Percentiles rank a stretch among this genome's conserved stretches.
Evolutionary conservation across 352 stramenopile genomes (phyloP).

Genomic region (Discostella stelligera): DNA sequence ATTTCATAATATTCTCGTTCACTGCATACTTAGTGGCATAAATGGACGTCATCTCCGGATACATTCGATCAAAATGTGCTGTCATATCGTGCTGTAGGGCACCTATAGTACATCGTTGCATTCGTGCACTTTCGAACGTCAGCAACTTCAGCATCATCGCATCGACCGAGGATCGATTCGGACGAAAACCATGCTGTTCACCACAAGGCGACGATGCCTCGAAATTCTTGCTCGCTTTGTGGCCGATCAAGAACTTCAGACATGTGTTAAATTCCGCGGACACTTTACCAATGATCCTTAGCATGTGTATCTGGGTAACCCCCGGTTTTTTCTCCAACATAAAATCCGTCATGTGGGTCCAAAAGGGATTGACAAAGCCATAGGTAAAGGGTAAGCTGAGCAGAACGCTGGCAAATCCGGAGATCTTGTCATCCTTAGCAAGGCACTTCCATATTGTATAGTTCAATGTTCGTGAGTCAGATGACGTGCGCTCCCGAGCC

Average conservation of each 20-base stretch:
- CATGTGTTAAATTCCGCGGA: not conserved
- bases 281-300: too few species aligned
- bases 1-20: slow-evolving; percentile 1
- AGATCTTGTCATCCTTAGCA: not conserved
- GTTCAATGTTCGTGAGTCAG: not conserved
- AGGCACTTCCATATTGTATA: not conserved
- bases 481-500: not conserved
- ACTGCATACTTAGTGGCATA: slow-evolving; percentile 5
- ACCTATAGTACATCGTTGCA: not conserved
- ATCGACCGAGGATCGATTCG: not conserved
- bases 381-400: slow-evolving; percentile 12
- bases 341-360: too few species aligned
- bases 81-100: not conserved
- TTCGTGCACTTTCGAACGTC: slow-evolving; percentile 7
- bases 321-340: too few species aligned
- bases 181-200: slow-evolving; percentile 14
- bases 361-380: too few species aligned
- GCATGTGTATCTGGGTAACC: too few species aligned
- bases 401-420: not conserved
- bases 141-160: slow-evolving; percentile 9
- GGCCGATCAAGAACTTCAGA: slow-evolving; percentile 12
- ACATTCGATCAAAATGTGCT: slow-evolving; percentile 19
- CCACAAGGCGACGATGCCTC: slow-evolving; percentile 7
- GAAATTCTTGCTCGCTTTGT: slow-evolving; percentile 3
- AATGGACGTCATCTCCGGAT: not conserved